A percentile compares a stretch with the other conserved stretches of the same genome.
phyloP scores from a whole-genome alignment of 192 early-diverging fungal species.

The Dissophora globulifera region DNA sequence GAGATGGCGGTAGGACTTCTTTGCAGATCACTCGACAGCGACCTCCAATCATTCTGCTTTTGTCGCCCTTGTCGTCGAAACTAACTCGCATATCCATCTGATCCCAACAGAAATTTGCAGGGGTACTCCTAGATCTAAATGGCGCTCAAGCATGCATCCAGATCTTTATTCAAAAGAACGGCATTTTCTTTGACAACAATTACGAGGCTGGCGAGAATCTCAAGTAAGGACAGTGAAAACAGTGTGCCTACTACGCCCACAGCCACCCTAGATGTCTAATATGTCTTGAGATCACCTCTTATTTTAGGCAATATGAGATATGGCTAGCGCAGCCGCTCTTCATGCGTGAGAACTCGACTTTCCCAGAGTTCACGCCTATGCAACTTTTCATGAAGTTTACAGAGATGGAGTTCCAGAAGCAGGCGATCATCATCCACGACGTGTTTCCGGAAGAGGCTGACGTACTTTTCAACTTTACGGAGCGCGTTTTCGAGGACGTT shows the following conservation, averaged over 20 bases:
- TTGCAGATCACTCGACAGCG: neutral
- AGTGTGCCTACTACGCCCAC: no score
- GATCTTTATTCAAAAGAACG: constrained; percentile 86
- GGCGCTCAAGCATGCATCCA: constrained; percentile 77
- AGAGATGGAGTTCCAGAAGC: constrained; percentile 72
- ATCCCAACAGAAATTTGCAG: constrained; percentile 76
- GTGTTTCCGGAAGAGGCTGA: constrained; percentile 77
- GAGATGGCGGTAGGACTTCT: constrained; percentile 70
- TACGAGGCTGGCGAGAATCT: constrained; percentile 65
- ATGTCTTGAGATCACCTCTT: no score
- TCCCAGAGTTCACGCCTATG: constrained; percentile 56
- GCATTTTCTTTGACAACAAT: constrained; percentile 85
- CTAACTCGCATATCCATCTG: no score
- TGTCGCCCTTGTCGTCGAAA: no score
- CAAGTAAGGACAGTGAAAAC: constrained; percentile 42
- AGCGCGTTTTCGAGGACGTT: constrained; percentile 85
- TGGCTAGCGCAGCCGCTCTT: constrained; percentile 41
- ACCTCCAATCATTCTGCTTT: neutral
- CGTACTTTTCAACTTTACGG: constrained; percentile 76
- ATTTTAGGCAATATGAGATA: constrained; percentile 48
- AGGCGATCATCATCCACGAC: constrained; percentile 69
- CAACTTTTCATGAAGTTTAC: constrained; percentile 73
- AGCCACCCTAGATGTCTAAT: no score
- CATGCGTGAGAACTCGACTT: constrained; percentile 36
- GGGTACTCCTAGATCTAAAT: constrained; percentile 73